phyloP scores from a whole-genome alignment of 768 basidiomycete species.

The Lactarius evosmus region DNA sequence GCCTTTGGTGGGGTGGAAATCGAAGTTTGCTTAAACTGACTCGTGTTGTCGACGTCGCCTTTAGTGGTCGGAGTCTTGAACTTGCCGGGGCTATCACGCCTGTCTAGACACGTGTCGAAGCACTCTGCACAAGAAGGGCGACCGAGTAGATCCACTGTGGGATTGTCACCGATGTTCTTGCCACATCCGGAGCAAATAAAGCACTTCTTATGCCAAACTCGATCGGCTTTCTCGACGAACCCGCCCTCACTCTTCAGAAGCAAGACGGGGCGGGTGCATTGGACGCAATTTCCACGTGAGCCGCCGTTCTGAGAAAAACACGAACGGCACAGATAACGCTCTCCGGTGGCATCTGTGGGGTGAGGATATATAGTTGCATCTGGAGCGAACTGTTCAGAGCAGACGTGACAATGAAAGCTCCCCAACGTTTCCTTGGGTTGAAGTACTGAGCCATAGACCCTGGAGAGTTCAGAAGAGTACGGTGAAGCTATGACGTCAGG shows the following conservation, averaged over 20 bases:
- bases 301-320: slow-evolving; percentile 75
- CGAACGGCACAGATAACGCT: slow-evolving; percentile 65
- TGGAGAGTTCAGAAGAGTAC: slow-evolving; percentile 60
- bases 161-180: slow-evolving; percentile 67
- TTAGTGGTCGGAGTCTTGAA: slow-evolving; percentile 32
- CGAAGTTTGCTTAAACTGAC: slow-evolving; percentile 40
- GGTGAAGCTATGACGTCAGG: slow-evolving; percentile 54
- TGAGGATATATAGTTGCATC: slow-evolving; percentile 87
- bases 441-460: slow-evolving; percentile 81
- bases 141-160: slow-evolving; percentile 82
- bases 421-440: slow-evolving; percentile 74
- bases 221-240: slow-evolving; percentile 66
- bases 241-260: slow-evolving; percentile 74
- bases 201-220: slow-evolving; percentile 80
- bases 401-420: slow-evolving; percentile 65
- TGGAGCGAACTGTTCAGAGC: slow-evolving; percentile 63
- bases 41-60: slow-evolving; percentile 41
- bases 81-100: slow-evolving; percentile 39
- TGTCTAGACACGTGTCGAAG: slow-evolving; percentile 69
- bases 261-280: slow-evolving; percentile 68
- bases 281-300: slow-evolving; percentile 68
- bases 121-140: slow-evolving; percentile 76
- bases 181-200: slow-evolving; percentile 72
- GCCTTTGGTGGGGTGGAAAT: slow-evolving; percentile 28
- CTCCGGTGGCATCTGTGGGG: slow-evolving; percentile 36